Percentiles rank a stretch among this genome's conserved stretches.
Conservation (phyloP, 176 grass and related monocot species). For the Tuctoria greenei region DNA sequence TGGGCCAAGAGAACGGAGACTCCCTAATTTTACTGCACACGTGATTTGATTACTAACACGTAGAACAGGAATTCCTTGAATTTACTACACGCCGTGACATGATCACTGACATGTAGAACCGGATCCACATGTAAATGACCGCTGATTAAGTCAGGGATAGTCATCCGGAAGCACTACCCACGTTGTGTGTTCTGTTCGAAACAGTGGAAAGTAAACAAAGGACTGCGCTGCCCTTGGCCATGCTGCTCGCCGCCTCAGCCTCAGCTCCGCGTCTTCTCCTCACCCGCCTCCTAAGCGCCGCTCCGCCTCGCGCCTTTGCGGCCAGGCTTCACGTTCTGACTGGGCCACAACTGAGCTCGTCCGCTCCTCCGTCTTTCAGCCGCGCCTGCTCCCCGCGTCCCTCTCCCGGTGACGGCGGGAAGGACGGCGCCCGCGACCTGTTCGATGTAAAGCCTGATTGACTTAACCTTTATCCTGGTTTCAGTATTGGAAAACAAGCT, state of each 20-base stretch:
- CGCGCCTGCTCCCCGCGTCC: constrained; percentile 36
- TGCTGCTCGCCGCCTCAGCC: background rate
- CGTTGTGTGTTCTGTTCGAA: background rate
- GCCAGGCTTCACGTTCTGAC: background rate
- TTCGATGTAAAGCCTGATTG: constrained; percentile 46
- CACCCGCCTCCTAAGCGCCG: background rate
- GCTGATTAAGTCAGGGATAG: too few relatives aligned
- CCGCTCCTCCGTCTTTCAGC: background rate
- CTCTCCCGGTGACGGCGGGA: background rate
- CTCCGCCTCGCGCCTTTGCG: background rate
- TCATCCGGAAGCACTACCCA: too few relatives aligned
- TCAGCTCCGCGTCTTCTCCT: background rate
- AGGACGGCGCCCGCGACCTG: constrained; percentile 3
- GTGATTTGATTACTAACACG: too few relatives aligned
- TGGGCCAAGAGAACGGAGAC: too few relatives aligned
- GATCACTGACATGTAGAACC: too few relatives aligned
- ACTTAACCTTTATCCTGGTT: background rate
- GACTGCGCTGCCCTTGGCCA: background rate
- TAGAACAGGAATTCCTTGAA: too few relatives aligned
- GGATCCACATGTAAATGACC: too few relatives aligned
- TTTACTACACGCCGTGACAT: too few relatives aligned
- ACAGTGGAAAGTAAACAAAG: background rate
- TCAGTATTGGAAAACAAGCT: background rate
- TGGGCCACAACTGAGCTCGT: background rate
- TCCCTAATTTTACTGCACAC: too few relatives aligned